Conservation (phyloP, 148 eudicot genomes). For the Chenopodium album region DNA sequence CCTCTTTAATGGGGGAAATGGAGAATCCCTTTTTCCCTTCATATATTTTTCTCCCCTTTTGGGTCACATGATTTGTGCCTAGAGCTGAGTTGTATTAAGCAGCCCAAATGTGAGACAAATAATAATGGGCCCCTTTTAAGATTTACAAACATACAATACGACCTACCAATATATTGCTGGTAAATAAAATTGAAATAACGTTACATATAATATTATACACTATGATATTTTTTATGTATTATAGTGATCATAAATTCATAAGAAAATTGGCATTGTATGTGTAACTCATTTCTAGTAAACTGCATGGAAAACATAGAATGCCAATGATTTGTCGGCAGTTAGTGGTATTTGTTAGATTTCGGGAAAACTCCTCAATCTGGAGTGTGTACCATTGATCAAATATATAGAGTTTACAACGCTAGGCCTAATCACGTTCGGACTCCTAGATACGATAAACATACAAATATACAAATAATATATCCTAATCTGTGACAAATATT, state of each 20-base stretch:
- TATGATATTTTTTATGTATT: background rate
- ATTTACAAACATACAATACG: background rate
- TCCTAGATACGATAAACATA: no score
- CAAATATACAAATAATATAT: no score
- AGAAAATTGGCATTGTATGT: background rate
- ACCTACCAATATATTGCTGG: background rate
- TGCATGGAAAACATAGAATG: background rate
- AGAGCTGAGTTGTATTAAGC: background rate
- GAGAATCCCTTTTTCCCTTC: background rate
- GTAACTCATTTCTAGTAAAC: background rate
- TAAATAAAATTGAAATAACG: no score
- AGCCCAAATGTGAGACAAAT: background rate
- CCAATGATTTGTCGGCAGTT: background rate
- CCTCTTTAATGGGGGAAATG: constrained; percentile 3
- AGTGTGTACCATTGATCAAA: no score
- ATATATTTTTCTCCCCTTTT: background rate
- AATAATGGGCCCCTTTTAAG: background rate
- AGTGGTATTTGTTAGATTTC: no score
- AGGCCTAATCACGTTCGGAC: no score
- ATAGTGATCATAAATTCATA: background rate
- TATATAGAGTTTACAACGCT: no score
- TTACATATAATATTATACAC: no score
- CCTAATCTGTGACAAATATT: no score
- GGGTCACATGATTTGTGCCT: constrained; percentile 12
- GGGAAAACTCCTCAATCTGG: no score